These are phyloP conservation scores for Hypericum perforatum DNA, from an alignment of 345 rosid genomes.

Conservation along the genomic window DNA sequence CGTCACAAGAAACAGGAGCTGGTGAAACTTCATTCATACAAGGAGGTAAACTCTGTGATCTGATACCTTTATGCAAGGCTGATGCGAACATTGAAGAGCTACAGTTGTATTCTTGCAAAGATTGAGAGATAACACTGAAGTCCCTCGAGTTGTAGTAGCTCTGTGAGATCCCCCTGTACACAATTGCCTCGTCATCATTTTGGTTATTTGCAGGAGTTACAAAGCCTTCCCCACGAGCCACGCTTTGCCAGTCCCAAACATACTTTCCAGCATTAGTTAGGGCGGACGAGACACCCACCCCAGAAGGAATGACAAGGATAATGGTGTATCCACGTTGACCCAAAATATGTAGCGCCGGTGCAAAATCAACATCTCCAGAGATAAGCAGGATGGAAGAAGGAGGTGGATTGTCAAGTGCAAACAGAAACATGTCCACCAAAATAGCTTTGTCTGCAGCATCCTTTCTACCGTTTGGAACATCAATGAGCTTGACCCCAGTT, in stretches of 20 bases:
- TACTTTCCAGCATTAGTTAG: conserved; percentile 79
- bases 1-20: conserved; percentile 30
- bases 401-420: conserved; percentile 80
- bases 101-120: conserved; percentile 39
- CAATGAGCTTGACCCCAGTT: conserved; percentile 88
- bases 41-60: conserved; percentile 54
- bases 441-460: conserved; percentile 98
- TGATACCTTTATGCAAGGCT: conserved; percentile 24
- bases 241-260: conserved; percentile 97
- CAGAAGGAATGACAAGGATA: conserved; percentile 79
- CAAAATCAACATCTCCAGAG: conserved; percentile 95
- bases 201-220: conserved; percentile 39
- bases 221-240: conserved; percentile 95
- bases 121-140: conserved; percentile 41
- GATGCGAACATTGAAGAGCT: conserved; percentile 27
- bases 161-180: conserved; percentile 52
- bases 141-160: conserved; percentile 55
- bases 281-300: conserved; percentile 77
- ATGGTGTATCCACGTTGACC: conserved; percentile 91
- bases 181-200: conserved; percentile 69
- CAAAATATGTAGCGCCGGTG: conserved; percentile 89
- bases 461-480: conserved; percentile 94
- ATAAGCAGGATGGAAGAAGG: conserved; percentile 87
- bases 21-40: conserved; percentile 36
- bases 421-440: conserved; percentile 88